Conservation (phyloP, 371 early-diverging fungal genomes). For the Mortierella sp. region DNA sequence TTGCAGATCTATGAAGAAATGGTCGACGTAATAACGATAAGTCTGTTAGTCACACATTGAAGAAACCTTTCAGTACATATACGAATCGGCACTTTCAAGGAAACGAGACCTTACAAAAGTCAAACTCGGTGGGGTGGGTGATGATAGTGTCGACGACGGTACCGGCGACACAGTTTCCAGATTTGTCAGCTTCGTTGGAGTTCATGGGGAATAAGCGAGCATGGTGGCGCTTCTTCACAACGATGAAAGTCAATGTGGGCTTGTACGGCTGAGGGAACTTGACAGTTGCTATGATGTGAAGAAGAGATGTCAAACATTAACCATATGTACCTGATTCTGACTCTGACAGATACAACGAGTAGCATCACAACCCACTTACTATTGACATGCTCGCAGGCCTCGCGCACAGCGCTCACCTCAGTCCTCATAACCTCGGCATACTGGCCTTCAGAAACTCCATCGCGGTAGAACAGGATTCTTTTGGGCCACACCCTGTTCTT, state of each 20-base stretch:
- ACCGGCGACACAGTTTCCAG: conserved; percentile 73
- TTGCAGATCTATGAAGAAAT: conserved; percentile 57
- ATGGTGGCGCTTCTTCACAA: conserved; percentile 84
- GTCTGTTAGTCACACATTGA: not conserved
- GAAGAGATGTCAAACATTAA: not conserved
- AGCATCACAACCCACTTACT: conserved; percentile 8
- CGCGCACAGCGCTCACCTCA: conserved; percentile 67
- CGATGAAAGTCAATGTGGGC: conserved; percentile 70
- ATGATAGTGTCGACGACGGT: conserved; percentile 71
- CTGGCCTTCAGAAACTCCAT: conserved; percentile 82
- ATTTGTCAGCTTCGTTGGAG: conserved; percentile 54
- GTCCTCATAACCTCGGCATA: conserved; percentile 66
- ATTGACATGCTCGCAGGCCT: conserved; percentile 55
- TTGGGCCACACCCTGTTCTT: conserved; percentile 53
- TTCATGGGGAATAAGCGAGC: conserved; percentile 69
- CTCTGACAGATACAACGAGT: not conserved
- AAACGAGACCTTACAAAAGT: conserved; percentile 60
- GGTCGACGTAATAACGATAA: not conserved
- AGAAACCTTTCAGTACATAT: not conserved
- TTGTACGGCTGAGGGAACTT: conserved; percentile 10
- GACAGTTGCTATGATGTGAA: not conserved
- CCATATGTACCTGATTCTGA: not conserved
- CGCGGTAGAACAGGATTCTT: conserved; percentile 79
- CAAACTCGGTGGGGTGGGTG: conserved; percentile 64
- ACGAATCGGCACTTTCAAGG: not conserved